These are phyloP conservation scores for Bipolaris gigantea DNA, from an alignment of 2,329 filamentous ascomycete species.

Conservation along the genomic window DNA sequence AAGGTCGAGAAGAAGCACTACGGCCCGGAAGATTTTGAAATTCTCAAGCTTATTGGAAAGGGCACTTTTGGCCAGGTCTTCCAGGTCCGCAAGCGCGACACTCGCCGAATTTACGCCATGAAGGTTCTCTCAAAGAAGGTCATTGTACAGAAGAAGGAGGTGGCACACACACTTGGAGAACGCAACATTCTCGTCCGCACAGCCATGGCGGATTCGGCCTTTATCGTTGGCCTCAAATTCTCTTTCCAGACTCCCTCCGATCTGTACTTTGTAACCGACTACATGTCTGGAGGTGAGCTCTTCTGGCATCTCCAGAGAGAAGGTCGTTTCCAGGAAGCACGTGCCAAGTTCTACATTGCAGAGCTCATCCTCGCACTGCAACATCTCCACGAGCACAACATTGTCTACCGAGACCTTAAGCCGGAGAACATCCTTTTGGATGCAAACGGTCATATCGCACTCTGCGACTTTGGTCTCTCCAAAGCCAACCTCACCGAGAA, in stretches of 20 bases:
- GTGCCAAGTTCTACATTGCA: conserved; percentile 98
- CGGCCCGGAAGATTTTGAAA: conserved; percentile 93
- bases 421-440: conserved; percentile 97
- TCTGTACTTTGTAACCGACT: conserved; percentile 97
- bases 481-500: conserved; percentile 98
- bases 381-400: conserved; percentile 94
- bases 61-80: conserved; percentile 99
- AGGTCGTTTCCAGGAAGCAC: conserved; percentile 88
- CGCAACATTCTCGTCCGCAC: conserved; percentile 96
- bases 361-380: conserved; percentile 94
- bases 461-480: conserved; percentile 96
- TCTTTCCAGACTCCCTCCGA: conserved; percentile 98
- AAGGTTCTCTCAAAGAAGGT: conserved; percentile 99
- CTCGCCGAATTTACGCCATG: conserved; percentile 95
- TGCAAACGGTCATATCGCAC: conserved; percentile 94
- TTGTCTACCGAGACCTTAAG: conserved; percentile 96
- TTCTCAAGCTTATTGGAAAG: conserved; percentile 94
- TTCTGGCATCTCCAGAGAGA: conserved; percentile 99
- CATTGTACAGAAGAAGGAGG: conserved; percentile 99
- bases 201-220: conserved; percentile 91
- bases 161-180: conserved; percentile 94
- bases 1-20: conserved; percentile 83
- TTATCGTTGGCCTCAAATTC: conserved; percentile 97
- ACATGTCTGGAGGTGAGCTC: conserved; percentile 97
- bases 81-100: conserved; percentile 97